Evolutionary conservation across 345 rosid genomes (phyloP).

Genomic region (Citrus maxima): DNA sequence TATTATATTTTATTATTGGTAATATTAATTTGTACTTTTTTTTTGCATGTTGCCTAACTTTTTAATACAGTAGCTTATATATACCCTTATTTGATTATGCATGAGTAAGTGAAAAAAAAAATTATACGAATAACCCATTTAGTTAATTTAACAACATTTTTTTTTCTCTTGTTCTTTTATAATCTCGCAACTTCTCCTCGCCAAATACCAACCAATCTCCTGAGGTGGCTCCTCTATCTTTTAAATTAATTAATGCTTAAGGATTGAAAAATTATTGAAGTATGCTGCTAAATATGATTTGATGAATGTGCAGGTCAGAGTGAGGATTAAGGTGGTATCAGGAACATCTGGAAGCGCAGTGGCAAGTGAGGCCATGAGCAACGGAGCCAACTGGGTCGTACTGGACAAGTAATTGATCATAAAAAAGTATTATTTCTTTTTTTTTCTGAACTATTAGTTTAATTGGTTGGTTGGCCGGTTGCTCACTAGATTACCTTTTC

Average conservation of each 20-base stretch:
- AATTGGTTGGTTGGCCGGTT: slow-evolving; percentile 21
- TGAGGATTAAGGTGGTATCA: slow-evolving; percentile 66
- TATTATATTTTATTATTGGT: slow-evolving; percentile 10
- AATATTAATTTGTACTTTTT: not conserved
- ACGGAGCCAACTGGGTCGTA: slow-evolving; percentile 72
- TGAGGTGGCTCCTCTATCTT: not conserved
- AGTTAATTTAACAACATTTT: no score
- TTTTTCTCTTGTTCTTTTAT: no score
- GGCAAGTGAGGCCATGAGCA: slow-evolving; percentile 55
- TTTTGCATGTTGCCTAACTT: slow-evolving; percentile 14
- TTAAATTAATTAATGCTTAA: not conserved
- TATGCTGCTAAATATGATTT: not conserved
- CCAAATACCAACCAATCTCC: not conserved
- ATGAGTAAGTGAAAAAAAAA: no score
- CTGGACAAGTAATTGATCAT: slow-evolving; percentile 75
- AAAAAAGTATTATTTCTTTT: slow-evolving; percentile 52
- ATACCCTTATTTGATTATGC: no score
- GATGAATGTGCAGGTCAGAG: slow-evolving; percentile 46
- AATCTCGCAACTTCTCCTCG: not conserved
- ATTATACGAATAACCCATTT: no score
- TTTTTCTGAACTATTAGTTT: slow-evolving; percentile 33
- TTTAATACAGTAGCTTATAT: no score
- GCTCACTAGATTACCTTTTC: not conserved
- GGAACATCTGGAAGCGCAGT: slow-evolving; percentile 46
- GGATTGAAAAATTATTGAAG: not conserved